A percentile compares a stretch with the other conserved stretches of the same genome.
Evolutionary conservation across 805 yeast genomes (phyloP).

Genomic region (Saccharomyces mikatae): DNA sequence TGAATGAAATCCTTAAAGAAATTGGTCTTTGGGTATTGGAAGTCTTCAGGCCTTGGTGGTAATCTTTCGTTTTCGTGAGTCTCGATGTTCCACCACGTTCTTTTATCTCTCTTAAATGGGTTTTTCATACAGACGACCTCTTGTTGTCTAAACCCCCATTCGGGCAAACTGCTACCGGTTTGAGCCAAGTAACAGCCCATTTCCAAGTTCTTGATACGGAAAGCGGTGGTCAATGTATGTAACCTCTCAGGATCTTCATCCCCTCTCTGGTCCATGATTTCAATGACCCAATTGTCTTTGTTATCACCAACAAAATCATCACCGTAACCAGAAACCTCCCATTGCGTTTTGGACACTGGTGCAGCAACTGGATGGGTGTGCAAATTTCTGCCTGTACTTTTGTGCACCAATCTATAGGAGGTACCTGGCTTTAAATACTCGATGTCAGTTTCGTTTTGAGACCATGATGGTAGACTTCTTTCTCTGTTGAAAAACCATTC

Average conservation of each 20-base stretch:
- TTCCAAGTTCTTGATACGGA: slow-evolving; percentile 55
- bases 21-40: slow-evolving; percentile 57
- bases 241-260: slow-evolving; percentile 43
- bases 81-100: slow-evolving; percentile 88
- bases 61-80: slow-evolving; percentile 52
- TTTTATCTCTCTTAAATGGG: slow-evolving; percentile 66
- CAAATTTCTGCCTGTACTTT: slow-evolving; percentile 59
- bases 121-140: slow-evolving; percentile 62
- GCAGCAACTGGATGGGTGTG: slow-evolving; percentile 79
- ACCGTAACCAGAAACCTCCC: slow-evolving; percentile 88
- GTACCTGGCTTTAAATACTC: slow-evolving; percentile 51
- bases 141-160: slow-evolving; percentile 81
- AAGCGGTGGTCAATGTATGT: slow-evolving; percentile 71
- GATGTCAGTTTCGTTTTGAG: slow-evolving; percentile 24
- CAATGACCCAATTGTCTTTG: slow-evolving; percentile 87
- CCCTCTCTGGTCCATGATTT: slow-evolving; percentile 59
- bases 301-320: slow-evolving; percentile 59
- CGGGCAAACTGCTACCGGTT: slow-evolving; percentile 58
- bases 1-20: slow-evolving; percentile 71
- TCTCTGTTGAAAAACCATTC: slow-evolving; percentile 65
- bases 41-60: slow-evolving; percentile 42
- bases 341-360: slow-evolving; percentile 55
- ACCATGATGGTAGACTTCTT: slow-evolving; percentile 33
- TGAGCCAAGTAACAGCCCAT: slow-evolving; percentile 75
- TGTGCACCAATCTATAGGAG: slow-evolving; percentile 64